Evolutionary conservation across 2,329 filamentous ascomycete genomes (phyloP), one percentile per base, ranked within the genome.

Genomic region (Colletotrichum orchidophilum): DNA sequence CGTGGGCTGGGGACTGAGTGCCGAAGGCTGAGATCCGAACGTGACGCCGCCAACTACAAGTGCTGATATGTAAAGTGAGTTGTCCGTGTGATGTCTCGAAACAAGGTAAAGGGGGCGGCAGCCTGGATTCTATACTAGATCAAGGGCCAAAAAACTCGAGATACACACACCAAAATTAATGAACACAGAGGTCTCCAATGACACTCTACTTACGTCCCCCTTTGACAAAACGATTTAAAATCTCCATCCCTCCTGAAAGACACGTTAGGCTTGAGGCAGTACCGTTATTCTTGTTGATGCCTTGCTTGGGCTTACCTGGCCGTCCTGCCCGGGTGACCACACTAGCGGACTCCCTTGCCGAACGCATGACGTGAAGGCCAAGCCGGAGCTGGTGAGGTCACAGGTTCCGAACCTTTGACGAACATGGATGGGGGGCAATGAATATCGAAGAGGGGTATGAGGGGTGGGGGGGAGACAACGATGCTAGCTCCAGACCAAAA

Each of bases 381-480:
- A 42, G 60, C 21, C 35, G 31, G 18, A 18, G 24, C 31, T 63
- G 50, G 39, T 54, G 60, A 63, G 60, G 60, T 63, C 60, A 63
- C 60, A 63, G 13, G 31, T 42, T 42, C 9, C 49, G 18, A 50
- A 24, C 27, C 7, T 24, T 5, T 11, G 3, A 33, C 31, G 12
- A 33, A 33, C 31, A 33, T 33, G 31, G 31, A 33, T 33, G 31
- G 31, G 31, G 8, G 31, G 18, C 7, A 46, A 18, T 21, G 1
- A 46, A 46, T n/a, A 46, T 46, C 21, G 8, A 11, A 46, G 9
- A 46, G 39, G 15, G 35, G 35, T 39, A 18, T 46, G 29, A 6
- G 11, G 21, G 15, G 24, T 46, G 24, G 31, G 59, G 21, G 31
- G 27, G 29, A 46, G 24, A 26, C 29, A 29, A 62, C 59, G 59